phyloP scores from a whole-genome alignment of 75 land plant species.

The Sequoiadendron giganteum region DNA sequence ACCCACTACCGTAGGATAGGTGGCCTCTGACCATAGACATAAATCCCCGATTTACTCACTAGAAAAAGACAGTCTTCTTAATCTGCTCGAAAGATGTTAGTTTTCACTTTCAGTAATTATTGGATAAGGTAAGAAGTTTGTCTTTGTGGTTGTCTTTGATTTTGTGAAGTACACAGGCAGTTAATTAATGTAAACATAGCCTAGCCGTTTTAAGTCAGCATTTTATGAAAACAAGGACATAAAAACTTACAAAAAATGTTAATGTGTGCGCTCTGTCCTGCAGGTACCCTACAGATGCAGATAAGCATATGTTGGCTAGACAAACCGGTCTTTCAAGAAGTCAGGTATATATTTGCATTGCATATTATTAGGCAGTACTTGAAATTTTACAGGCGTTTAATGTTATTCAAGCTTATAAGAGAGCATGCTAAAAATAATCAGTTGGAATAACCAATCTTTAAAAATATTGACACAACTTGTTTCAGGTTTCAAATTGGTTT shows the following conservation, averaged over 20 bases:
- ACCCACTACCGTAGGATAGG: neutral
- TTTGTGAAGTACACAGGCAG: too few relatives aligned
- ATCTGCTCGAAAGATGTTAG: neutral
- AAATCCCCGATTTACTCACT: neutral
- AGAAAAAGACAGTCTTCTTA: neutral
- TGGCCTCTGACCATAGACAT: neutral
- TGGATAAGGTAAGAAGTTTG: neutral
- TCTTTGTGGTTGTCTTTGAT: neutral
- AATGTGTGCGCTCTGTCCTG: neutral
- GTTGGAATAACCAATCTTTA: neutral
- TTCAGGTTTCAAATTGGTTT: conserved; percentile 81
- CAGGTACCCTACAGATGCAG: conserved; percentile 96
- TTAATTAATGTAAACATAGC: neutral
- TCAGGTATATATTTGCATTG: conserved; percentile 52
- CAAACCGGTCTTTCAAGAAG: conserved; percentile 90
- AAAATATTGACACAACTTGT: neutral
- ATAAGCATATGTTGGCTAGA: conserved; percentile 85
- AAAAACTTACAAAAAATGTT: neutral
- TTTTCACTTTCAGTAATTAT: neutral
- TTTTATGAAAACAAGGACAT: neutral
- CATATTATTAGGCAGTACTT: neutral
- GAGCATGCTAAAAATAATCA: neutral
- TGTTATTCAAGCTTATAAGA: neutral
- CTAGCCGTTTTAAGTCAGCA: neutral
- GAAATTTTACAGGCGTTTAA: neutral